These are phyloP conservation scores for Hansenula lynferdii DNA, from an alignment of 1,139 yeast genomes.

Conservation along the genomic window DNA sequence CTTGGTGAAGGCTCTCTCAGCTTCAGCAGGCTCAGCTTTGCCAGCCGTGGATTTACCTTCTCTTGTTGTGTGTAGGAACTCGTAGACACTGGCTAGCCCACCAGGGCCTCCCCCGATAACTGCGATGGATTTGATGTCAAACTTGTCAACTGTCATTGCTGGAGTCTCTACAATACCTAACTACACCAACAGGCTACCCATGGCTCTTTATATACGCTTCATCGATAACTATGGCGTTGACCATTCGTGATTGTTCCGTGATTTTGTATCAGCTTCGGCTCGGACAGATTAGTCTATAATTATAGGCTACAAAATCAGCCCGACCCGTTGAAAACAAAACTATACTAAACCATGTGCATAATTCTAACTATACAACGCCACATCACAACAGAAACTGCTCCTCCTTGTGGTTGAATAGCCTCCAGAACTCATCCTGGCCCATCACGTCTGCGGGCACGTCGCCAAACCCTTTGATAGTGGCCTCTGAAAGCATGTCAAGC, in stretches of 20 bases:
- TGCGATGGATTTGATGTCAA: conserved; percentile 25
- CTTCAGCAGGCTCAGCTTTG: conserved; percentile 2
- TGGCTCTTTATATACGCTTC: too few species aligned
- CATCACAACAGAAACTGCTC: conserved; percentile 19
- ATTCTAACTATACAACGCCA: too few species aligned
- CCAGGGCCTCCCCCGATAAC: conserved; percentile 37
- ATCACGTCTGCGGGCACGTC: conserved; percentile 15
- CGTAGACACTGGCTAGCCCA: conserved; percentile 31
- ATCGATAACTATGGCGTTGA: too few species aligned
- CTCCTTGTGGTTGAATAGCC: conserved; percentile 21
- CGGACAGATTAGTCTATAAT: too few species aligned
- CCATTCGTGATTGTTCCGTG: too few species aligned
- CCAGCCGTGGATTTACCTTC: conserved; percentile 26
- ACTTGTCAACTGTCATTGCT: conserved; percentile 4
- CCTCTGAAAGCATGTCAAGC: conserved; percentile 19
- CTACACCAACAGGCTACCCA: too few species aligned
- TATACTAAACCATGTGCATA: too few species aligned
- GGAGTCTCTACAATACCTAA: too few species aligned
- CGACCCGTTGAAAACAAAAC: too few species aligned
- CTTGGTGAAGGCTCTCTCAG: conserved; percentile 24
- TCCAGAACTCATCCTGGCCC: conserved; percentile 21
- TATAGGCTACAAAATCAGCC: too few species aligned
- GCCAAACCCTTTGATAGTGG: conserved; percentile 19
- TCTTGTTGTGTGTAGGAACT: conserved; percentile 26
- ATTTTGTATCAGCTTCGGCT: too few species aligned